Evolutionary conservation across 108 stramenopile genomes (phyloP), one percentile per base, ranked within the genome.

Genomic region (Pinguiococcus pyrenoidosus): DNA sequence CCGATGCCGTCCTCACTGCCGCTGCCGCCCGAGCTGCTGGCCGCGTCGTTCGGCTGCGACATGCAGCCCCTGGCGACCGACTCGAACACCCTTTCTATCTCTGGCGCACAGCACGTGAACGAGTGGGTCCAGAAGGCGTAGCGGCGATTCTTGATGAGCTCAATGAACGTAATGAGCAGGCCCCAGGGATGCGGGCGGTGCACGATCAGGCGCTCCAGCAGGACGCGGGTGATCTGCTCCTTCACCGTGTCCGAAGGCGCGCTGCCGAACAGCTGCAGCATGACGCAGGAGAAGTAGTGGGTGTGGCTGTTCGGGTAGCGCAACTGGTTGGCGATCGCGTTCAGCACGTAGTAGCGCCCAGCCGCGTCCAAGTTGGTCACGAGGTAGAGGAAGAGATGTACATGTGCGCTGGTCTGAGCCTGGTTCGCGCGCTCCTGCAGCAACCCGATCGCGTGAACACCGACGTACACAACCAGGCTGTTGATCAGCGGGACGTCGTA

Each of bases 261-360:
- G 52, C 96, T 92, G 25, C 80, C 87, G 70, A 99, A 99, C 5
- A 99, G 71, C 52, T 79, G 87, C 14, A 97, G 78, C 76, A 97
- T 80, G 0, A 94, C 89, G 54, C 85, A 89, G 20, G 86, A 88
- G 52, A 92, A 97, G 71, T 92, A 96, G 71, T 96, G 92, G 30
- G 99, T 99, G 69, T 99, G 95, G 56, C 82, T 91, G 49, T 92
- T 96, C 16, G 99, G 99, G 59, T 89, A 99, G 25, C 99, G 84
- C 13, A 99, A 87, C 71, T 99, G 95, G 58, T 96, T 95, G 28
- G 94, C 99, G 46, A 99, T 82, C 26, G 91, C 92, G 53, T 96
- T 95, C 56, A 99, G 74, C 69, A 86, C 75, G 44, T 81, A 74
- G 77, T 99, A 97, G 29, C 96, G 73, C 5, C 84, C 87, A 30